phyloP scores from a whole-genome alignment of 352 stramenopile genomes.

The Globisporangium acanthophoron region DNA sequence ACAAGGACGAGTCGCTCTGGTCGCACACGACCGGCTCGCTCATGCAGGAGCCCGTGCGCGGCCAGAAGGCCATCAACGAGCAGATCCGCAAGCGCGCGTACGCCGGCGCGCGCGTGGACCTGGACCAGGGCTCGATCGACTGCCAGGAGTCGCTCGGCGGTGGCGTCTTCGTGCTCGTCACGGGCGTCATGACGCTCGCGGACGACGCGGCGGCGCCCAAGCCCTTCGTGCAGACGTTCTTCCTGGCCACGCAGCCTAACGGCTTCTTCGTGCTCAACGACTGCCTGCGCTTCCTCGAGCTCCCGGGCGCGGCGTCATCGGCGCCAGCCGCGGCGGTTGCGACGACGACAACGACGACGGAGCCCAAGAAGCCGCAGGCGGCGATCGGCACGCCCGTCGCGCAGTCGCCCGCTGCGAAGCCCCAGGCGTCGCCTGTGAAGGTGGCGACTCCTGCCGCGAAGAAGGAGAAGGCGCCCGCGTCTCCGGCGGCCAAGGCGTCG shows the following conservation, averaged over 20 bases:
- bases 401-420: conserved; percentile 17
- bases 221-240: conserved; percentile 87
- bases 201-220: conserved; percentile 35
- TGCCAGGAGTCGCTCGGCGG: conserved; percentile 68
- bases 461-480: conserved; percentile 19
- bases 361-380: conserved; percentile 19
- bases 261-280: conserved; percentile 88
- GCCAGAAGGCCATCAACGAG: conserved; percentile 79
- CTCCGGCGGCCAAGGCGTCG: conserved; percentile 20
- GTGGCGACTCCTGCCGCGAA: conserved; percentile 12
- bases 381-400: conserved; percentile 35
- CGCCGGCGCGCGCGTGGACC: conserved; percentile 65
- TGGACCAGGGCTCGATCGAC: conserved; percentile 82
- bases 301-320: conserved; percentile 23
- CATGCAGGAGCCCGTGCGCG: conserved; percentile 74
- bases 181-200: conserved; percentile 80
- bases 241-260: conserved; percentile 82
- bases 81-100: conserved; percentile 79
- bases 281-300: conserved; percentile 79
- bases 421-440: conserved; percentile 12
- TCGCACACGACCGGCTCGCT: conserved; percentile 75
- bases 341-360: conserved; percentile 11
- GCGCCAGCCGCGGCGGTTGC: neutral
- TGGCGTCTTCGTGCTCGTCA: conserved; percentile 82
- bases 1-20: conserved; percentile 83